Evolutionary conservation across 2,329 filamentous ascomycete species (phyloP).

Genomic region (Xylariaceae sp.): DNA sequence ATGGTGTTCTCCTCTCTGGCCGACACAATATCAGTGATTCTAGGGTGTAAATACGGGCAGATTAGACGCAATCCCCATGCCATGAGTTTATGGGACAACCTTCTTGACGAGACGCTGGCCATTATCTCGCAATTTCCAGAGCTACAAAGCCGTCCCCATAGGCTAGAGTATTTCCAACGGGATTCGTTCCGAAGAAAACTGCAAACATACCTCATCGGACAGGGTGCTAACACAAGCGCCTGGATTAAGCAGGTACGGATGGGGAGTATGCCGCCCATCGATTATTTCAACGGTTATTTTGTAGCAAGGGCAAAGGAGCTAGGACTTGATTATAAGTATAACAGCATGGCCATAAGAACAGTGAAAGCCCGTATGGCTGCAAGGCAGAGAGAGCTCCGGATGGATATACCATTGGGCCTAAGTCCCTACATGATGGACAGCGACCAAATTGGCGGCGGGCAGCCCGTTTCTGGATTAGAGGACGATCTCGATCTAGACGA

Average conservation of each 20-base stretch:
- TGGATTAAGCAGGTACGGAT: slow-evolving; percentile 71
- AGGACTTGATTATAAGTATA: slow-evolving; percentile 73
- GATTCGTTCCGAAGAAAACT: slow-evolving; percentile 66
- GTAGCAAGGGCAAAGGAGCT: slow-evolving; percentile 73
- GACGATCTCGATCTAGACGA: slow-evolving; percentile 17
- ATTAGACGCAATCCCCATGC: slow-evolving; percentile 71
- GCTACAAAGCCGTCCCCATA: slow-evolving; percentile 63
- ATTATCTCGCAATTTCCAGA: slow-evolving; percentile 80
- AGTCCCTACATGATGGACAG: slow-evolving; percentile 36
- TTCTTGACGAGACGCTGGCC: slow-evolving; percentile 75
- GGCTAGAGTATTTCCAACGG: slow-evolving; percentile 62
- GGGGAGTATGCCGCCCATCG: slow-evolving; percentile 73
- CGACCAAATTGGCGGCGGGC: slow-evolving; percentile 33
- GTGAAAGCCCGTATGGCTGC: slow-evolving; percentile 70
- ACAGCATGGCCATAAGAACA: slow-evolving; percentile 74
- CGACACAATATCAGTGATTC: slow-evolving; percentile 79
- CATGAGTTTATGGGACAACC: slow-evolving; percentile 68
- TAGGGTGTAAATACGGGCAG: slow-evolving; percentile 76
- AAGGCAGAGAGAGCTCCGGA: slow-evolving; percentile 40
- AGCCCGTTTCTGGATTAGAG: slow-evolving; percentile 15
- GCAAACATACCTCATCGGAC: slow-evolving; percentile 59
- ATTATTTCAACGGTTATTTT: slow-evolving; percentile 90
- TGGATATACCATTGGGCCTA: slow-evolving; percentile 30
- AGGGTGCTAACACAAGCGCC: slow-evolving; percentile 63
- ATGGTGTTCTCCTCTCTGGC: slow-evolving; percentile 77